Percentiles rank a stretch among this genome's conserved stretches.
Conservation (phyloP, 225 moss, liverwort and hornwort species). For the Anthoceros angustus region DNA sequence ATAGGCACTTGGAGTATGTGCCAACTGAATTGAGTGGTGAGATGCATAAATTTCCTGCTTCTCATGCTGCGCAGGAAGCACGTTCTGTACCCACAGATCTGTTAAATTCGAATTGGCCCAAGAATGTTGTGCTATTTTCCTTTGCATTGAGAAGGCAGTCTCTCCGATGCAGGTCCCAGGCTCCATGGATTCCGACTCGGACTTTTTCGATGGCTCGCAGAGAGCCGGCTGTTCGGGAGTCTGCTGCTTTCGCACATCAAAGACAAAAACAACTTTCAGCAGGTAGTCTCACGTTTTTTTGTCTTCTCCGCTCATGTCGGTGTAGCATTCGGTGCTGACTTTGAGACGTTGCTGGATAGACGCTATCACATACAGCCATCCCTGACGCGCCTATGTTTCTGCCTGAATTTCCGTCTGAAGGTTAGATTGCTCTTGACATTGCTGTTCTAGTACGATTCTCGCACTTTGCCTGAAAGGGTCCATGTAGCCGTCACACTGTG, state of each 20-base stretch:
- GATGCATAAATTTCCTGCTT: neutral
- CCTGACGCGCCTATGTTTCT: conserved; percentile 9
- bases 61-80: no score
- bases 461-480: no score
- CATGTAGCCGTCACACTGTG: no score
- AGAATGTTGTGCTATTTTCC: neutral
- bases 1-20: neutral
- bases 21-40: neutral
- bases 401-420: conserved; percentile 7
- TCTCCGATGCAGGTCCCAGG: neutral
- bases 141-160: neutral
- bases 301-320: neutral
- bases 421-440: neutral
- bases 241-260: neutral
- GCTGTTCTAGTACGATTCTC: neutral
- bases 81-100: no score
- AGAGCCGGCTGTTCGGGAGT: neutral
- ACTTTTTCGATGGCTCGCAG: neutral
- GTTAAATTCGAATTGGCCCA: neutral
- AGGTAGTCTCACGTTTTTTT: neutral
- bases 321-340: neutral
- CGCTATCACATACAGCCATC: conserved; percentile 2
- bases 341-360: neutral
- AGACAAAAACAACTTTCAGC: neutral
- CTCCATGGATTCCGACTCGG: neutral